A percentile compares a stretch with the other conserved stretches of the same genome.
phyloP scores from a whole-genome alignment of 2,329 filamentous ascomycete genomes.

The Clathrospora elynae region DNA sequence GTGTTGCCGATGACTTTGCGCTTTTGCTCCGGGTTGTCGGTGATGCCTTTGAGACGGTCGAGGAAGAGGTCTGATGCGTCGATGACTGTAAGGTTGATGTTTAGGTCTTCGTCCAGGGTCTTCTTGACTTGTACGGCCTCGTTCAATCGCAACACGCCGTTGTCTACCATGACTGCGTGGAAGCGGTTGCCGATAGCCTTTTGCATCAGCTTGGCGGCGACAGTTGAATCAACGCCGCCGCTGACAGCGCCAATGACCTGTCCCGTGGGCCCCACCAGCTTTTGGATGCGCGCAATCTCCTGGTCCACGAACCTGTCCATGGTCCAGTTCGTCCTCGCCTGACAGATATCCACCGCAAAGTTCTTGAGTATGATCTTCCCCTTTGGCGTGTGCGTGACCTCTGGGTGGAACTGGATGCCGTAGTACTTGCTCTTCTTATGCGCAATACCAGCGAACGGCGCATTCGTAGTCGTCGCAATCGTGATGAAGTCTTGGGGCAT shows the following conservation, averaged over 20 bases:
- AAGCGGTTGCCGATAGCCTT: conserved; percentile 86
- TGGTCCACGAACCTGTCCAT: conserved; percentile 83
- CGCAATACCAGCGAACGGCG: conserved; percentile 79
- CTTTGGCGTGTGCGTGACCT: conserved; percentile 73
- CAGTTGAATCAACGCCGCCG: conserved; percentile 88
- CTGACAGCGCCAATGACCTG: conserved; percentile 82
- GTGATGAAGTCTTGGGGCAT: conserved; percentile 75
- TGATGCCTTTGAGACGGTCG: conserved; percentile 73
- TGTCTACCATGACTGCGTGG: conserved; percentile 84
- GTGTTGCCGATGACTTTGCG: conserved; percentile 86
- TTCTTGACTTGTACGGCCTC: conserved; percentile 83
- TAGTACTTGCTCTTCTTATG: conserved; percentile 73
- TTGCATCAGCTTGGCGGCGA: conserved; percentile 83
- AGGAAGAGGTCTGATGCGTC: conserved; percentile 81
- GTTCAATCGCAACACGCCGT: conserved; percentile 81
- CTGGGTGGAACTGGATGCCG: conserved; percentile 88
- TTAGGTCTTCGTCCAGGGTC: conserved; percentile 76
- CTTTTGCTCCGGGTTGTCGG: conserved; percentile 79
- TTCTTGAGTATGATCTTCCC: conserved; percentile 77
- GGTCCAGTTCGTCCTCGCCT: conserved; percentile 75
- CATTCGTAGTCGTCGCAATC: conserved; percentile 76
- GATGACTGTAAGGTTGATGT: conserved; percentile 88
- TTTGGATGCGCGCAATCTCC: conserved; percentile 79
- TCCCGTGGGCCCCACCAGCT: conserved; percentile 77
- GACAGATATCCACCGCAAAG: conserved; percentile 83